phyloP scores from a whole-genome alignment of 306 rosid genomes.

The Luffa aegyptiaca region DNA sequence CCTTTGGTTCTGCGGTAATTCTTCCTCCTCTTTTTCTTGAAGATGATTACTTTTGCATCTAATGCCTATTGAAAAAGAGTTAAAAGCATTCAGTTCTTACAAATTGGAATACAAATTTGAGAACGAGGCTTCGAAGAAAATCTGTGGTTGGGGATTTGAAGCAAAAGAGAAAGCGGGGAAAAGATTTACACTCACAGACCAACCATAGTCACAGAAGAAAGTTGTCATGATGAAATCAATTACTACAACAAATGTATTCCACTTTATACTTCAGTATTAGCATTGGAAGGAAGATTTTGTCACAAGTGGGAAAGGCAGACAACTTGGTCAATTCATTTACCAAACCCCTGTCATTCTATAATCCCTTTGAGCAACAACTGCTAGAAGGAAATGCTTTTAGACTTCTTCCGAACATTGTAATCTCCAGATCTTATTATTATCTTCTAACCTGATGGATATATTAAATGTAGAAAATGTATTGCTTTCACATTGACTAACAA shows the following conservation, averaged over 20 bases:
- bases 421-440: not conserved
- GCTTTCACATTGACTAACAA: not conserved
- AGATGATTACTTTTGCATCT: conserved; percentile 74
- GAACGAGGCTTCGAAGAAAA: not conserved
- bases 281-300: not conserved
- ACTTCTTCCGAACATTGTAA: not conserved
- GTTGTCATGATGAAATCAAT: not conserved
- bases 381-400: not conserved
- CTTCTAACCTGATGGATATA: not conserved
- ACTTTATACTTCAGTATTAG: not conserved
- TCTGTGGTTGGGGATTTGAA: not conserved
- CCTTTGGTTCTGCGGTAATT: conserved; percentile 82
- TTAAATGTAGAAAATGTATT: not conserved
- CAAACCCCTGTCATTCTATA: not conserved
- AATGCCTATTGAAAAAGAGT: conserved; percentile 44
- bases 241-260: not conserved
- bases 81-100: not conserved
- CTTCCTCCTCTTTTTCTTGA: conserved; percentile 96
- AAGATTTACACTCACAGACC: not conserved
- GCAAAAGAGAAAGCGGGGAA: not conserved
- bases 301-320: not conserved
- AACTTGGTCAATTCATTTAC: not conserved
- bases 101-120: not conserved
- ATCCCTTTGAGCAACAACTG: not conserved
- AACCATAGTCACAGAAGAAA: not conserved